A percentile compares a stretch with the other conserved stretches of the same genome.
Conservation (phyloP, 305 asterid species). For the Rubia peregrina region DNA sequence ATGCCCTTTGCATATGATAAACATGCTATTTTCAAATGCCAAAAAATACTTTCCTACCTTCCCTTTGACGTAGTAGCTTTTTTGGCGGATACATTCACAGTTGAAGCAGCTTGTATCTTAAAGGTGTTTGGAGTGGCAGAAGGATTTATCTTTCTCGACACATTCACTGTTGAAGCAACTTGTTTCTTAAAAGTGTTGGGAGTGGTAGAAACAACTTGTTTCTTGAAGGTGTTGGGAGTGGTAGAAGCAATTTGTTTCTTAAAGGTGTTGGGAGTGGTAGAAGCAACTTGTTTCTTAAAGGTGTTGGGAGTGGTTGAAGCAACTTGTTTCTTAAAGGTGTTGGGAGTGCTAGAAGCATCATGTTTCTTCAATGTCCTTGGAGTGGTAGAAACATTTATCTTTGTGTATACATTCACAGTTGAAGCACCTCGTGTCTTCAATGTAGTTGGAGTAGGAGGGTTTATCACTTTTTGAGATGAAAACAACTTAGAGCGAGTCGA, state of each 20-base stretch:
- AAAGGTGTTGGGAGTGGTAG: slow-evolving; percentile 32
- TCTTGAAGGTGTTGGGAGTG: slow-evolving; percentile 40
- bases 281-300: slow-evolving; percentile 7
- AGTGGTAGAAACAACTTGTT: no score
- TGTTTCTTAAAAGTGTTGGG: no score
- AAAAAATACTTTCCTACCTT: slow-evolving; percentile 42
- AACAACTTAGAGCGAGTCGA: slow-evolving; percentile 37
- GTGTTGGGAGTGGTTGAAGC: slow-evolving; percentile 3
- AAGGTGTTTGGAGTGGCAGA: slow-evolving; percentile 33
- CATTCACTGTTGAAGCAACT: slow-evolving; percentile 21
- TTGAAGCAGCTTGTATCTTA: slow-evolving; percentile 30
- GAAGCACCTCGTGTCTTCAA: slow-evolving; percentile 32
- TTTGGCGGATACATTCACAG: slow-evolving; percentile 27
- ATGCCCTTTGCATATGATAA: background rate
- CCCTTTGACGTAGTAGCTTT: slow-evolving; percentile 38
- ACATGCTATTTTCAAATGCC: slow-evolving; percentile 9
- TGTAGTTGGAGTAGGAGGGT: slow-evolving; percentile 33
- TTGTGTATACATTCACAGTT: slow-evolving; percentile 23
- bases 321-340: background rate
- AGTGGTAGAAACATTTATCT: slow-evolving; percentile 29
- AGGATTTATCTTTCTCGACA: slow-evolving; percentile 24
- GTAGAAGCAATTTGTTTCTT: slow-evolving; percentile 32
- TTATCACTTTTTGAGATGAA: slow-evolving; percentile 34
- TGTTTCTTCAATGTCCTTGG: slow-evolving; percentile 41
- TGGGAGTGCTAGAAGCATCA: slow-evolving; percentile 11